Evolutionary conservation across 805 yeast genomes (phyloP).

Genomic region (Cephaloascus albidus): DNA sequence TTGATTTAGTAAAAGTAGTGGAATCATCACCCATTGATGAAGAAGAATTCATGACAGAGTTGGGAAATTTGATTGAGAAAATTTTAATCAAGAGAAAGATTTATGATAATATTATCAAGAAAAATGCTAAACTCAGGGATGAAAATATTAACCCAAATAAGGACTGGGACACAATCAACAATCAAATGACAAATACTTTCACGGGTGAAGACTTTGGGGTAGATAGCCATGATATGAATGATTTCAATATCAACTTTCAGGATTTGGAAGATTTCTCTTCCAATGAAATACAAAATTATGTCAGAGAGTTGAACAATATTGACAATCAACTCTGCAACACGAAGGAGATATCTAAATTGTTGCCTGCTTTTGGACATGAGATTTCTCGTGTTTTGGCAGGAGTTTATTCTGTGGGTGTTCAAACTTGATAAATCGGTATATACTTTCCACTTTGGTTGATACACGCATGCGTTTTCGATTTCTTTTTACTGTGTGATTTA

Average conservation of each 20-base stretch:
- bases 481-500: no score
- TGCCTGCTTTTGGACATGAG: background rate
- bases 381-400: background rate
- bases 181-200: constrained; percentile 15
- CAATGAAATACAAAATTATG: background rate
- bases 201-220: constrained; percentile 26
- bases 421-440: no score
- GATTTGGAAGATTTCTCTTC: background rate
- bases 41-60: constrained; percentile 22
- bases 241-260: constrained; percentile 28
- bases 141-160: constrained; percentile 16
- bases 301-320: background rate
- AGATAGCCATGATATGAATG: constrained; percentile 28
- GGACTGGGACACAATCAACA: constrained; percentile 37
- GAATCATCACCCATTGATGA: constrained; percentile 15
- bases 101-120: constrained; percentile 23
- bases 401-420: no score
- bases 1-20: constrained; percentile 32
- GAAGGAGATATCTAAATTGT: background rate
- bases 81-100: constrained; percentile 26
- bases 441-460: no score
- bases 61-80: constrained; percentile 26
- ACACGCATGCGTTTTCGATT: no score
- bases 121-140: constrained; percentile 11
- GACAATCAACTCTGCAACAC: background rate